Evolutionary conservation across 768 basidiomycete species (phyloP).

Genomic region (Cubamyces sp.): DNA sequence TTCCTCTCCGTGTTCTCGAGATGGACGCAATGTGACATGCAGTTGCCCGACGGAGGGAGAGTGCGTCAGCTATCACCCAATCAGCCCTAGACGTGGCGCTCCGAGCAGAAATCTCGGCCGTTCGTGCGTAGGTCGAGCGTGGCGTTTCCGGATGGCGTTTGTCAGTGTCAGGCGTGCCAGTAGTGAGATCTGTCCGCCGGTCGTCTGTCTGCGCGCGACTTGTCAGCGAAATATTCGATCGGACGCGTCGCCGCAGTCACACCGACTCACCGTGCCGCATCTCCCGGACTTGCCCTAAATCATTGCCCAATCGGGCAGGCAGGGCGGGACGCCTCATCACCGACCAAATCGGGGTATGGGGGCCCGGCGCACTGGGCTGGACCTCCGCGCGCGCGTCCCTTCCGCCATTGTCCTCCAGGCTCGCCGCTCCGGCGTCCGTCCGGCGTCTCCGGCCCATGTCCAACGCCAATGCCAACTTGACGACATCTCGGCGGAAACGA

Average conservation of each 20-base stretch:
- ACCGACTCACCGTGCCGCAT: slow-evolving; percentile 28
- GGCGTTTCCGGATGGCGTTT: slow-evolving; percentile 10
- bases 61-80: slow-evolving; percentile 13
- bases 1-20: slow-evolving; percentile 8
- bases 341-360: slow-evolving; percentile 12
- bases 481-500: slow-evolving; percentile 18
- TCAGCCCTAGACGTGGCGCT: slow-evolving; percentile 1
- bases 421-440: not conserved
- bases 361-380: slow-evolving; percentile 21
- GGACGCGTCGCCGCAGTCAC: slow-evolving; percentile 18
- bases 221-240: slow-evolving; percentile 27
- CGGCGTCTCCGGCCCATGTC: not conserved
- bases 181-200: not conserved
- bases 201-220: slow-evolving; percentile 6
- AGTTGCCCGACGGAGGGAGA: not conserved
- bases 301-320: slow-evolving; percentile 2
- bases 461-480: not conserved
- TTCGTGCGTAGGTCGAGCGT: not conserved
- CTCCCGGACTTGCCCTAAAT: slow-evolving; percentile 29
- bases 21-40: slow-evolving; percentile 10
- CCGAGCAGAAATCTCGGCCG: not conserved
- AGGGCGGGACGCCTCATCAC: slow-evolving; percentile 22
- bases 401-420: slow-evolving; percentile 1
- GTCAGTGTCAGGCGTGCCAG: slow-evolving; percentile 8
- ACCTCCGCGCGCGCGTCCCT: not conserved